Base-by-base conservation (phyloP, 2,329 filamentous ascomycete species). In the Mycosphaerella sp. region DNA sequence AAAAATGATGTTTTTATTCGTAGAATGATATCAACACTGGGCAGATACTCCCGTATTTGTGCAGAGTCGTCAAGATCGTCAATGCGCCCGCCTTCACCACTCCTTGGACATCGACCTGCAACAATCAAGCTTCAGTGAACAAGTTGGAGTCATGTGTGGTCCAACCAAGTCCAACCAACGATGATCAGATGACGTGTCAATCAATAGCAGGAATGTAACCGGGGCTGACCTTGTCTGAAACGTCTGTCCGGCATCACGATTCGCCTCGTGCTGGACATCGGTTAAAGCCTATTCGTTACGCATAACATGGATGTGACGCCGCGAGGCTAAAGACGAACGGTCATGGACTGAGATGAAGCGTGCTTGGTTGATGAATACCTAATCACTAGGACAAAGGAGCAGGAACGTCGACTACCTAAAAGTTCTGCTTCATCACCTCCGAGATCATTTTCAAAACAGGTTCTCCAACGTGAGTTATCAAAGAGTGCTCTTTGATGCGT, bases 381-480 rank as follows among this genome's bases (percentile, higher is more conserved):
- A 25, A 34, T 34, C 13, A 8, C 9, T 34, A 34, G 30, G 30
- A 12, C 13, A 34, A 34, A 34, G 13, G 10, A n/a, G 10, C 30
- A 34, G 6, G 4, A 34, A 12, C 30, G 21, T 25, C 21, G 4
- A 34, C 30, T 13, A 41, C 45, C 40, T 25, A 51, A 28, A 44
- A 50, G 18, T 55, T 41, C 21, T 49, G 42, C 44, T 53, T 57
- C 27, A 55, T 32, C 25, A 53, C 44, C 25, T 55, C 46, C 41
- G 53, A 47, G 9, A 41, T 39, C 13, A 57, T 49, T 36, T 41
- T 57, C 42, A 54, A 42, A 16, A 57, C 46, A 44, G 55, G 39
- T 34, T 54, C 52, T 28, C 52, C 52, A 12, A 48, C 50, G 8
- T 54, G 46, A 34, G 27, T 36, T 21, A 54, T 47, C 41, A 54